phyloP scores from a whole-genome alignment of 768 basidiomycete species.

The Leccinum imitatum region DNA sequence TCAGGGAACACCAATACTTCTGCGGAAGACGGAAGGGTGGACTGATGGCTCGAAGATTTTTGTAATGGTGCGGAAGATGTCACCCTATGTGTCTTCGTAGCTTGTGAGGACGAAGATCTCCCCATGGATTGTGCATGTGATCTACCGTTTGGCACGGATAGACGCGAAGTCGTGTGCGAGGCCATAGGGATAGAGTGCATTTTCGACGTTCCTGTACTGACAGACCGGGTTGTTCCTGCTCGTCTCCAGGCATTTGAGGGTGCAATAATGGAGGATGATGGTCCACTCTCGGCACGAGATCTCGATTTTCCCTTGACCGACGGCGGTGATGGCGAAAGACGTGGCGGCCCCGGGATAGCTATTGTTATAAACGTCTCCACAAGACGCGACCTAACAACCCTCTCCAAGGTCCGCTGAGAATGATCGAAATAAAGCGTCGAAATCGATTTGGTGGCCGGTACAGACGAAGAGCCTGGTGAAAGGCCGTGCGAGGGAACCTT shows the following conservation, averaged over 20 bases:
- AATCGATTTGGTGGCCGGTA: constrained; percentile 1
- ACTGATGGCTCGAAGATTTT: constrained; percentile 27
- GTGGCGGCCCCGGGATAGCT: constrained; percentile 36
- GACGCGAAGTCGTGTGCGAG: constrained; percentile 11
- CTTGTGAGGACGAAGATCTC: constrained; percentile 17
- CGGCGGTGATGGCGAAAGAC: constrained; percentile 28
- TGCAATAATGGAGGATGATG: constrained; percentile 10
- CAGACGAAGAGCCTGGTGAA: constrained; percentile 13
- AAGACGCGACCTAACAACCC: constrained; percentile 66
- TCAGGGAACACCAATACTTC: constrained; percentile 14
- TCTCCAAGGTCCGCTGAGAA: constrained; percentile 70
- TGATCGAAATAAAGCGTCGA: constrained; percentile 49
- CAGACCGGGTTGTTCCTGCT: constrained; percentile 13
- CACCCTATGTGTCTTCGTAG: constrained; percentile 21
- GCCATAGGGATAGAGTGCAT: constrained; percentile 6
- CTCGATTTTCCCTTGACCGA: constrained; percentile 23
- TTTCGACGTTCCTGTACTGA: constrained; percentile 20
- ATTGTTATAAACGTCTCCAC: constrained; percentile 77
- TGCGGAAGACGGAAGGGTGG: constrained; percentile 20
- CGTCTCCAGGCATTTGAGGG: constrained; percentile 5
- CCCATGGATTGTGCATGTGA: constrained; percentile 15
- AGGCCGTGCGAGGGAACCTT: constrained; percentile 42
- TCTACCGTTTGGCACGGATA: constrained; percentile 18
- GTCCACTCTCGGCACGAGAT: constrained; percentile 28
- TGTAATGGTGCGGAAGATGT: constrained; percentile 27